Evolutionary conservation across 176 grass and related monocot species (phyloP).

Genomic region (Raddia distichophylla): DNA sequence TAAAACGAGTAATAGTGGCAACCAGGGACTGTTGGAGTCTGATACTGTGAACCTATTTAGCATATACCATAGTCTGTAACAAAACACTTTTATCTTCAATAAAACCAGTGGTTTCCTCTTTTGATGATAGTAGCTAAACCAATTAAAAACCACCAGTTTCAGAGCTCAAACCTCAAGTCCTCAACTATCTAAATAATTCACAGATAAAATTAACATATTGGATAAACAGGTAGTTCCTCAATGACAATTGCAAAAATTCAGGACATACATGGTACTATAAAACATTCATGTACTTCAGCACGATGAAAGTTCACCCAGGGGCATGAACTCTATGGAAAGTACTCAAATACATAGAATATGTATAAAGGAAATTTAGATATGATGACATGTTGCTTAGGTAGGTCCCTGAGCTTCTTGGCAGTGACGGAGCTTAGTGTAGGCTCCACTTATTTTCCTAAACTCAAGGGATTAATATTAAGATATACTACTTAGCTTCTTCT

Average conservation of each 20-base stretch:
- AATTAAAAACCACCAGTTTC: background rate
- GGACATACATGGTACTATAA: background rate
- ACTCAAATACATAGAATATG: background rate
- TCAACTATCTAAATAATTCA: constrained; percentile 28
- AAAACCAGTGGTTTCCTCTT: background rate
- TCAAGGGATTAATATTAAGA: too few species aligned
- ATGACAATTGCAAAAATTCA: too few species aligned
- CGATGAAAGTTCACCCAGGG: background rate
- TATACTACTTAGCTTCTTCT: too few species aligned
- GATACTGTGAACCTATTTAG: background rate
- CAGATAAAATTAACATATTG: background rate
- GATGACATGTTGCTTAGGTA: background rate
- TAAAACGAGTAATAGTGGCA: background rate
- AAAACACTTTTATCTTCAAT: background rate
- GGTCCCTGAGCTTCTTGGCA: background rate
- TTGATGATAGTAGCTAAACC: background rate
- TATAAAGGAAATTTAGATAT: background rate
- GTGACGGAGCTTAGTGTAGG: too few species aligned
- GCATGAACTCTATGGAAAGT: background rate
- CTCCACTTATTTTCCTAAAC: too few species aligned
- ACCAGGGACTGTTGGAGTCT: background rate
- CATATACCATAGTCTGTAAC: too few species aligned
- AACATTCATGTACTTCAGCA: background rate
- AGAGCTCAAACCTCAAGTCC: background rate
- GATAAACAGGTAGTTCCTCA: too few species aligned